Conservation (phyloP, 2,329 filamentous ascomycete genomes). For the Plenodomus lindquistii region DNA sequence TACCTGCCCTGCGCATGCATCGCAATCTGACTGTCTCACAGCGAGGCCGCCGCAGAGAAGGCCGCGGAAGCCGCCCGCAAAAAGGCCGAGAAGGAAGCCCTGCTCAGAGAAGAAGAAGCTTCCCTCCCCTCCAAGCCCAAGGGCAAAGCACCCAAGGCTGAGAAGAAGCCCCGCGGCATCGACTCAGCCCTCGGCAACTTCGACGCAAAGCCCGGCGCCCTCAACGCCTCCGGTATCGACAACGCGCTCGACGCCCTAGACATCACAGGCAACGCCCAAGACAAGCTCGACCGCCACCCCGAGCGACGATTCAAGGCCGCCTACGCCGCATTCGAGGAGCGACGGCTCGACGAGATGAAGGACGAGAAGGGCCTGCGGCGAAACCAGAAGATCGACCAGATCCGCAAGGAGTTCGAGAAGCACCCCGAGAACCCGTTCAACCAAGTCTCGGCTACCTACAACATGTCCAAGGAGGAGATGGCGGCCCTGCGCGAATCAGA, state of each 20-base stretch:
- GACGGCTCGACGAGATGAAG: constrained; percentile 82
- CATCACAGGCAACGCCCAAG: constrained; percentile 62
- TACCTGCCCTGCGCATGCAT: too few species aligned
- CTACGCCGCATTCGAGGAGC: constrained; percentile 79
- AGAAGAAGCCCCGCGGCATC: constrained; percentile 65
- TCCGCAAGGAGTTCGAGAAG: constrained; percentile 92
- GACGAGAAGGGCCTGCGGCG: constrained; percentile 78
- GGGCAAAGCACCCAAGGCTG: constrained; percentile 67
- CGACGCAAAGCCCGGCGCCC: constrained; percentile 52
- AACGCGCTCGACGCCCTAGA: constrained; percentile 87
- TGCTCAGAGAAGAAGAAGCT: constrained; percentile 81
- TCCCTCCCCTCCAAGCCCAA: constrained; percentile 66
- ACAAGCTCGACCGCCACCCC: constrained; percentile 85
- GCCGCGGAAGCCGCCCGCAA: constrained; percentile 81
- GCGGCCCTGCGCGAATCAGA: constrained; percentile 67
- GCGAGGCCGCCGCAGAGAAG: constrained; percentile 82
- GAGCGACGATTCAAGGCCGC: constrained; percentile 87
- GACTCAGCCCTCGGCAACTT: constrained; percentile 60
- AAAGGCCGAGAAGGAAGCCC: constrained; percentile 88
- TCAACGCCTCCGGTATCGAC: constrained; percentile 88
- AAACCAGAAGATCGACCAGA: constrained; percentile 81
- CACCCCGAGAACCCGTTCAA: constrained; percentile 95
- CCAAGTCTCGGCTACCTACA: constrained; percentile 75
- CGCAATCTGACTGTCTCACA: constrained; percentile 42
- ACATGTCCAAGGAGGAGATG: constrained; percentile 79